phyloP scores from a whole-genome alignment of 2,329 filamentous ascomycete species.

The Lasiodiplodia theobromae region DNA sequence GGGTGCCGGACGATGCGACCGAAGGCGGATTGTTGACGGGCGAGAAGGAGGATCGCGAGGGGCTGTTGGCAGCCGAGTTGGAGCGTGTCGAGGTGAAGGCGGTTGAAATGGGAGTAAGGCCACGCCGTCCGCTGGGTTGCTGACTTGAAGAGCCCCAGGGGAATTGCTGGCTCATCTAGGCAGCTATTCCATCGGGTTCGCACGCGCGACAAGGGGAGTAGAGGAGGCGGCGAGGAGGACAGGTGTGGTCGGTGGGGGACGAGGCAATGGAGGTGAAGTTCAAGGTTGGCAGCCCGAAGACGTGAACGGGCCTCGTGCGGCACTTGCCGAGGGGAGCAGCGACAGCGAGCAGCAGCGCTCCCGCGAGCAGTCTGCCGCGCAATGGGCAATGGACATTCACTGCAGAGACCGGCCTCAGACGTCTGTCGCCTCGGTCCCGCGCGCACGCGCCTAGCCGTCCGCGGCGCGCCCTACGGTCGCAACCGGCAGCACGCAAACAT shows the following conservation, averaged over 20 bases:
- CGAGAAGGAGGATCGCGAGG: constrained; percentile 59
- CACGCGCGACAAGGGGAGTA: constrained; percentile 37
- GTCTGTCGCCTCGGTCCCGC: neutral
- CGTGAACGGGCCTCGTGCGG: constrained; percentile 29
- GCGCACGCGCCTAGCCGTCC: neutral
- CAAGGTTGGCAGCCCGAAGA: constrained; percentile 29
- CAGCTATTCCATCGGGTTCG: constrained; percentile 51
- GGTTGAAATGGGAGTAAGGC: constrained; percentile 65
- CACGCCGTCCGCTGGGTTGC: constrained; percentile 63
- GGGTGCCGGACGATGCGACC: constrained; percentile 54
- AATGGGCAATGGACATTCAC: neutral
- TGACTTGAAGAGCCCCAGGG: constrained; percentile 64
- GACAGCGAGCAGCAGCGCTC: constrained; percentile 10
- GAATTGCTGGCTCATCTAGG: constrained; percentile 61
- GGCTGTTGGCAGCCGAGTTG: constrained; percentile 57
- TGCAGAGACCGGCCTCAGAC: neutral
- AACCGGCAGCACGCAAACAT: constrained; percentile 4
- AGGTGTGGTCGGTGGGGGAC: constrained; percentile 32
- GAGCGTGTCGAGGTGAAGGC: constrained; percentile 53
- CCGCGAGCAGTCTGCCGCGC: neutral
- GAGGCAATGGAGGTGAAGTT: constrained; percentile 27
- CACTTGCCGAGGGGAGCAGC: constrained; percentile 22
- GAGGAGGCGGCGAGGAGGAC: constrained; percentile 34
- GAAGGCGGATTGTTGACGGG: constrained; percentile 60
- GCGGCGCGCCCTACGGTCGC: constrained; percentile 3